Evolutionary conservation across 169 alveolate genomes (phyloP).

Genomic region (Hepatocystis sp.): DNA sequence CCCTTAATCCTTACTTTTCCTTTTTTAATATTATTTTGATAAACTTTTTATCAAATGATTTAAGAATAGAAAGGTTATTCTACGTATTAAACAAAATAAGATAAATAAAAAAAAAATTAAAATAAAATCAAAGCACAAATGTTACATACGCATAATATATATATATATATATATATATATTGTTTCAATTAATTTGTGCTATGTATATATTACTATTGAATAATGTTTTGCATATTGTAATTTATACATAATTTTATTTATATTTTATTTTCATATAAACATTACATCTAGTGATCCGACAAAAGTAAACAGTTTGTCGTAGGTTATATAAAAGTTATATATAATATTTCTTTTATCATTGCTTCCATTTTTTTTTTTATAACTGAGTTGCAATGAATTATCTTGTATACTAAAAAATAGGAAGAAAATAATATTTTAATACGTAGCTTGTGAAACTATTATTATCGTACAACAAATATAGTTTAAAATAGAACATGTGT

Average conservation of each 20-base stretch:
- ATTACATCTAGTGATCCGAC: constrained; percentile 29
- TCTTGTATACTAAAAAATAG: constrained; percentile 47
- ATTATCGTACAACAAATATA: not conserved
- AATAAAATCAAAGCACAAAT: not conserved
- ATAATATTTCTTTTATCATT: constrained; percentile 19
- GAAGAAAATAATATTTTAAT: constrained; percentile 1
- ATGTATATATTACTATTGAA: too few species aligned
- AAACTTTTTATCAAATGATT: constrained; percentile 34
- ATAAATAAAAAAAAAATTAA: constrained; percentile 5
- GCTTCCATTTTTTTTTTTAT: constrained; percentile 6
- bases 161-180: too few species aligned
- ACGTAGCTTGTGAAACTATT: not conserved
- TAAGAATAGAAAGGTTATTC: constrained; percentile 42
- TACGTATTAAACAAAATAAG: constrained; percentile 6
- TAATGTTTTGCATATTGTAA: not conserved
- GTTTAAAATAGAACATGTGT: not conserved
- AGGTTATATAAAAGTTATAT: constrained; percentile 37
- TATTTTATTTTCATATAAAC: not conserved
- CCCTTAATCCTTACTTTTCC: constrained; percentile 18
- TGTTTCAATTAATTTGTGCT: too few species aligned
- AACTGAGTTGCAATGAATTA: constrained; percentile 11
- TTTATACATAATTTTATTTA: not conserved
- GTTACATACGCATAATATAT: not conserved
- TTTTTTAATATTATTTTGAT: constrained; percentile 38
- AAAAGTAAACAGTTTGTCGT: constrained; percentile 36